These are phyloP conservation scores for Aspergillus ostianus DNA, from an alignment of 495 filamentous ascomycete genomes.

Conservation along the genomic window DNA sequence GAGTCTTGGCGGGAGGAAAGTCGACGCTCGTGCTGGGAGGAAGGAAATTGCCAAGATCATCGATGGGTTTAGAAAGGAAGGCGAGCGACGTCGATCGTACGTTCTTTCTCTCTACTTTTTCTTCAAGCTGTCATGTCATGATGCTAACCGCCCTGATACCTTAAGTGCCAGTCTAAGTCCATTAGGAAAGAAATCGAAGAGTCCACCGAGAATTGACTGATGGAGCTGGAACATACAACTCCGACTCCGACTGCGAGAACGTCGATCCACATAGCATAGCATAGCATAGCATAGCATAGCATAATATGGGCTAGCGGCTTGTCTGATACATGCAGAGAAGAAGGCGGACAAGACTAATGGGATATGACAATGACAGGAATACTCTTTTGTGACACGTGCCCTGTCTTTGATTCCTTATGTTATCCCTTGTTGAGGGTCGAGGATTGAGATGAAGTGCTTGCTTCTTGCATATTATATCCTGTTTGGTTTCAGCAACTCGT, in stretches of 20 bases:
- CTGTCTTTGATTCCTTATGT: too few relatives aligned
- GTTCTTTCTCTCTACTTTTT: conserved; percentile 31
- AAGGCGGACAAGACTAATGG: not conserved
- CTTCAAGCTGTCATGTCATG: not conserved
- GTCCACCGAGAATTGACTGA: conserved; percentile 47
- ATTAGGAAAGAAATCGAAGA: conserved; percentile 39
- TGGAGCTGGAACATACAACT: conserved; percentile 1
- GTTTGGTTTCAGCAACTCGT: too few relatives aligned
- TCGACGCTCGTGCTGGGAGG: conserved; percentile 71
- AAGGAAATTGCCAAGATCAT: conserved; percentile 90
- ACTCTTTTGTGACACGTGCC: too few relatives aligned
- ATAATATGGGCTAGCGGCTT: too few relatives aligned
- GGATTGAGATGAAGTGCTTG: too few relatives aligned
- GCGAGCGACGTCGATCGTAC: conserved; percentile 74
- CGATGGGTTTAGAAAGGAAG: conserved; percentile 77
- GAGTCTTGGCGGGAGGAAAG: conserved; percentile 76
- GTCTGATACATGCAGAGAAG: not conserved
- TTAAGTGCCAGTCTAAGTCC: conserved; percentile 36
- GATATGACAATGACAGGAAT: not conserved
- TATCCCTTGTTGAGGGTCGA: too few relatives aligned
- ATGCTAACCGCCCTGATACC: conserved; percentile 1
- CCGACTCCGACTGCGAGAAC: not conserved
- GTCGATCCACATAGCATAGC: not conserved
- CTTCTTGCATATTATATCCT: too few relatives aligned
- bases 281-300: not conserved